phyloP scores from a whole-genome alignment of 2,329 filamentous ascomycete species.

The Venturia nashicola region DNA sequence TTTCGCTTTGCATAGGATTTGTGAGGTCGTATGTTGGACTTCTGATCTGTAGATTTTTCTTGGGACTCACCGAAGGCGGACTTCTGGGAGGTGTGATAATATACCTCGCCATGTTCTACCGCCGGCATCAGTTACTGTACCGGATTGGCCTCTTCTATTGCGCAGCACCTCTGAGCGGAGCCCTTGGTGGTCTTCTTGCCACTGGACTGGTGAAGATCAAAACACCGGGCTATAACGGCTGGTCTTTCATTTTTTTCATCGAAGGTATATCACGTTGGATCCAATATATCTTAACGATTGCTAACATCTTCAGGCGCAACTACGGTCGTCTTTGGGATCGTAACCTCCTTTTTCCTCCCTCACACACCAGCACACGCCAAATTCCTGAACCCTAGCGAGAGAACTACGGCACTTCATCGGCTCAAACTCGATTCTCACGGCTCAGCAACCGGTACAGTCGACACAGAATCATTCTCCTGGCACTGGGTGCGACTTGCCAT shows the following conservation, averaged over 20 bases:
- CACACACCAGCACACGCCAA: conserved; percentile 27
- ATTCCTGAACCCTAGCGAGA: conserved; percentile 43
- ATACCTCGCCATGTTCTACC: conserved; percentile 34
- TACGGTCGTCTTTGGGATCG: conserved; percentile 22
- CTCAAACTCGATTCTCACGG: conserved; percentile 20
- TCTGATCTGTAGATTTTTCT: conserved; percentile 6
- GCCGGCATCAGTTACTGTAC: conserved; percentile 2
- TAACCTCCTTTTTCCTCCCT: conserved; percentile 29
- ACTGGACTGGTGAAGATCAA: conserved; percentile 18
- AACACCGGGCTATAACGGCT: conserved; percentile 32
- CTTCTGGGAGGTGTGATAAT: conserved; percentile 8
- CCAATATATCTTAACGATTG: conserved; percentile 12
- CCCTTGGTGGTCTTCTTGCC: conserved; percentile 10
- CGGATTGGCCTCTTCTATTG: conserved; percentile 9
- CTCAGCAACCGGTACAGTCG: conserved; percentile 16
- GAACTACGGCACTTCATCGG: conserved; percentile 13
- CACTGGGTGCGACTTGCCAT: conserved; percentile 18
- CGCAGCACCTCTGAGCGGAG: conserved; percentile 8
- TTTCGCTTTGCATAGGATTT: conserved; percentile 9
- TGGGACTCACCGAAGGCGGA: conserved; percentile 11
- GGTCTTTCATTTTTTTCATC: conserved; percentile 64
- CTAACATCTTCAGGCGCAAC: conserved; percentile 24
- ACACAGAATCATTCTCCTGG: conserved; percentile 22
- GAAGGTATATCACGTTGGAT: conserved; percentile 7
- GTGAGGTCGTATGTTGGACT: conserved; percentile 8